Base-by-base conservation (phyloP, 257 asterid genomes). In the Verbascum thapsus region DNA sequence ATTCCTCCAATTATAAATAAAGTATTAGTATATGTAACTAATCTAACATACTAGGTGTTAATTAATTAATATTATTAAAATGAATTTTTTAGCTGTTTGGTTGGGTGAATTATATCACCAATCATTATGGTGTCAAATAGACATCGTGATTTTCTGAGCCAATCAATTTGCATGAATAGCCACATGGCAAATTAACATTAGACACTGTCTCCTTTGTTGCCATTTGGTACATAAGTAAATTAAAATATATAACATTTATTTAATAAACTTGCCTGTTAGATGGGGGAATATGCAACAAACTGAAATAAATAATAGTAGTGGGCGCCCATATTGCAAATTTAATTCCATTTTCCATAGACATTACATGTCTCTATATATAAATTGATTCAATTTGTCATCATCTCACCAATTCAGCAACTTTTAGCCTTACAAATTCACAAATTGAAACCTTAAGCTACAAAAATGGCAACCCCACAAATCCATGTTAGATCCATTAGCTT, bases 401-500 rank as follows among this genome's bases (percentile, higher is more conserved):
- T 10, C n/a, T 34, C 23, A 49, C n/a, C n/a, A n/a, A n/a, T n/a
- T n/a, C n/a, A n/a, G n/a, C n/a, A n/a, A n/a, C n/a, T n/a, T n/a
- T n/a, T n/a, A 18, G 8, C 23, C 64, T 60, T 30, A n/a, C 11
- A 52, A 72, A 48, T 2, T 15, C 4, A 17, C 1, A 39, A 56
- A n/a, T 10, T n/a, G n/a, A 19, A 4, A 26, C 3, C 32, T 26
- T 26, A 2, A 26, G 32, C 32, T 1, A 26, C 2, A 26, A 53
- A 49, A 63, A 79, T 80, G 85, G 82, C 81, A 13, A 8, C 56
- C 23, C 0, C 63, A 15, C 78, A 72, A 65, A 61, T 22, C 12
- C 69, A 56, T 43, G 13, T 60, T 9, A 66, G 85, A 40, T 80
- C 85, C 43, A 67, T 76, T 19, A 76, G 85, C 13, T 52, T 80